phyloP scores from a whole-genome alignment of 2,329 filamentous ascomycete species.

The Calonectria henricotiae region DNA sequence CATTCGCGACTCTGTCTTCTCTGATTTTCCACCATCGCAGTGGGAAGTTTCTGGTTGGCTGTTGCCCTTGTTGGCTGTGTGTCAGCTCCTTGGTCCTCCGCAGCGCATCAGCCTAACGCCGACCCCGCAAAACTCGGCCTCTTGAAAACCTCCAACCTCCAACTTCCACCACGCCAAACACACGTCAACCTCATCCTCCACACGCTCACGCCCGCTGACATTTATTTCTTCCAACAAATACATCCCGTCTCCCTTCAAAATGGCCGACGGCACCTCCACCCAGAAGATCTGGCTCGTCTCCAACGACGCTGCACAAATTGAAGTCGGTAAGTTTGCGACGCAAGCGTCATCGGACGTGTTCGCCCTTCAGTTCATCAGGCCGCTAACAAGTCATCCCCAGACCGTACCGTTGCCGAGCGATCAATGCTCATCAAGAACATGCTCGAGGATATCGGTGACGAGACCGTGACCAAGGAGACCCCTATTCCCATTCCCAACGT shows the following conservation, averaged over 20 bases:
- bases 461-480: conserved; percentile 69
- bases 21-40: conserved; percentile 11
- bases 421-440: conserved; percentile 98
- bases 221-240: neutral
- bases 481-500: conserved; percentile 92
- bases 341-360: conserved; percentile 31
- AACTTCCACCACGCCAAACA: conserved; percentile 40
- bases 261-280: conserved; percentile 57
- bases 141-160: conserved; percentile 47
- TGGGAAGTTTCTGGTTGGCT: conserved; percentile 28
- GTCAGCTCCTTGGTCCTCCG: conserved; percentile 33
- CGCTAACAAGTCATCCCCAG: conserved; percentile 61
- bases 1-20: neutral
- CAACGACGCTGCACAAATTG: conserved; percentile 67
- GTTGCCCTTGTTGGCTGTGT: conserved; percentile 12
- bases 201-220: conserved; percentile 17
- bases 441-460: conserved; percentile 90
- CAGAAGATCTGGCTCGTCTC: conserved; percentile 67
- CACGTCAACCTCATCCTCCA: conserved; percentile 27
- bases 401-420: conserved; percentile 89
- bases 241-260: conserved; percentile 48
- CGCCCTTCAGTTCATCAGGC: conserved; percentile 30
- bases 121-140: conserved; percentile 50
- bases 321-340: conserved; percentile 62
- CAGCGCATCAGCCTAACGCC: conserved; percentile 41